phyloP scores from a whole-genome alignment of 1,284 basidiomycete species.

The Ustilago hordei region DNA sequence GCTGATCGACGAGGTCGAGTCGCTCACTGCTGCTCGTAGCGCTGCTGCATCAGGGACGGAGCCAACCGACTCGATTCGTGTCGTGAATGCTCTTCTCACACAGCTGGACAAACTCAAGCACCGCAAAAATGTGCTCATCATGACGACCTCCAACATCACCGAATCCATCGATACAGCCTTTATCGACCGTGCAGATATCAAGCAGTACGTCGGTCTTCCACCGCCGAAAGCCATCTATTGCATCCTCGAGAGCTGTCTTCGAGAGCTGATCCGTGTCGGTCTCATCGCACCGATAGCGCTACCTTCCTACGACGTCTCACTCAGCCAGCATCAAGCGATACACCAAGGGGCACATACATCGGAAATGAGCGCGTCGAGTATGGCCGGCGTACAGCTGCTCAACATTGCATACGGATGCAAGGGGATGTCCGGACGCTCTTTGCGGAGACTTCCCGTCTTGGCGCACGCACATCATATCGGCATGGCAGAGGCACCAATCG shows the following conservation, averaged over 20 bases:
- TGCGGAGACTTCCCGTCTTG: constrained; percentile 89
- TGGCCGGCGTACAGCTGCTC: constrained; percentile 74
- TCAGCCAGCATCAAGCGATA: not conserved
- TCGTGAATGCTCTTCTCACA: constrained; percentile 96
- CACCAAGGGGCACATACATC: not conserved
- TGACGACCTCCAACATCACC: constrained; percentile 95
- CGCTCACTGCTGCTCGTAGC: constrained; percentile 89
- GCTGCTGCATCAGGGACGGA: constrained; percentile 94
- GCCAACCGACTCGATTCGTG: constrained; percentile 92
- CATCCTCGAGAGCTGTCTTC: constrained; percentile 85
- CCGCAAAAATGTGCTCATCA: constrained; percentile 90
- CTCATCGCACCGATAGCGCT: constrained; percentile 74
- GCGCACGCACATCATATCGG: constrained; percentile 85
- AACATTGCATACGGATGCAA: constrained; percentile 80
- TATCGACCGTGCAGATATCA: constrained; percentile 94
- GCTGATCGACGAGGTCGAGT: constrained; percentile 96
- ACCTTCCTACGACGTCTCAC: constrained; percentile 10
- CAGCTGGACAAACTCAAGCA: constrained; percentile 95
- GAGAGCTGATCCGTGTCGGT: constrained; percentile 81
- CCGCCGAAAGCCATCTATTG: constrained; percentile 91
- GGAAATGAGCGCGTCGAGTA: not conserved
- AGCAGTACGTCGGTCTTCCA: constrained; percentile 92
- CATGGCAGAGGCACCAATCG: constrained; percentile 27
- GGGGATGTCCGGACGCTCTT: constrained; percentile 88
- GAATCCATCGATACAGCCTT: constrained; percentile 96